Evolutionary conservation across 2,329 filamentous ascomycete species (phyloP), one percentile per base, ranked within the genome.

Genomic region (Periconia sp.): DNA sequence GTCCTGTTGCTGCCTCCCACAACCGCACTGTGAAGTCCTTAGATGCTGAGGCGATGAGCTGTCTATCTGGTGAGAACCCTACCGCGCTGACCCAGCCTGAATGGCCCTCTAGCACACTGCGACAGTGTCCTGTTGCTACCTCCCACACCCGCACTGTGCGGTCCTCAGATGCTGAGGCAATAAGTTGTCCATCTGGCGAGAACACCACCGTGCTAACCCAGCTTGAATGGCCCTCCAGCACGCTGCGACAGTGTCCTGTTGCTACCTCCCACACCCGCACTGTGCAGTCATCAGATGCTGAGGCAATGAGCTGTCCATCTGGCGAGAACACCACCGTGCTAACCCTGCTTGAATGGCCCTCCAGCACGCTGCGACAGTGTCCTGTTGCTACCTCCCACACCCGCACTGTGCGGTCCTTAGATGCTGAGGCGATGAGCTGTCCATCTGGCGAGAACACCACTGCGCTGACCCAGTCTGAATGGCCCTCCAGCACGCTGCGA

Each of bases 301-400:
- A 54, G 17, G 43, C 48, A 13, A 56, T 48, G 12, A 10, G 36
- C 26, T 31, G 24, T 22, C 36, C n/a, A n/a, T n/a, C 50, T 37
- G 48, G 42, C 26, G 48, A 52, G 48, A 56, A 56, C 18, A 35
- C 50, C 30, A 52, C 30, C 11, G 22, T 40, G 2, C 90, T 92
- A 61, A 96, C 95, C 1, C 94, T 71, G 2, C 26, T 22, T 12
- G 32, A 19, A 40, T 47, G 29, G 39, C 44, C 34, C 30, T 43
- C 34, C 12, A 48, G 40, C 19, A 23, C 29, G 29, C 40, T 43
- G 12, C 34, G 29, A 40, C 43, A n/a, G n/a, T n/a, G n/a, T n/a
- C n/a, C n/a, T n/a, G n/a, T n/a, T n/a, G n/a, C n/a, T n/a, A n/a
- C n/a, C n/a, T n/a, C n/a, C n/a, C 36, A 39, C 16, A 39, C 11